phyloP scores from a whole-genome alignment of 352 stramenopile species.

The Phytophthora cryptogea region DNA sequence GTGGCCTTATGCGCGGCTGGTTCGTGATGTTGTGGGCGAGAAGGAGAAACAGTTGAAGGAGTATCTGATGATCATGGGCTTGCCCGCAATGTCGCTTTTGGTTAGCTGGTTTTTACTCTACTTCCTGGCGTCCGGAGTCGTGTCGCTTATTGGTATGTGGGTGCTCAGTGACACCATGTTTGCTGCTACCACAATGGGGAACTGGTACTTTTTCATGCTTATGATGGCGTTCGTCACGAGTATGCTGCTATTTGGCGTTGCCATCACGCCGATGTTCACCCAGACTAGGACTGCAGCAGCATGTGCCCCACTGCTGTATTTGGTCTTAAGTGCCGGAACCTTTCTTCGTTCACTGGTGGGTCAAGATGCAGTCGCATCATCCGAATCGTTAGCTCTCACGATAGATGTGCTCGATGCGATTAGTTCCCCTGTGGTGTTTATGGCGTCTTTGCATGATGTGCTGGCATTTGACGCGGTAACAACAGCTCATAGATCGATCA shows the following conservation, averaged over 20 bases:
- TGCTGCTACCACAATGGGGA: slow-evolving; percentile 39
- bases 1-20: slow-evolving; percentile 85
- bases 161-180: slow-evolving; percentile 76
- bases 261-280: slow-evolving; percentile 77
- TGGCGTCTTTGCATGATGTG: slow-evolving; percentile 57
- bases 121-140: slow-evolving; percentile 58
- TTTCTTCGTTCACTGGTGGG: slow-evolving; percentile 60
- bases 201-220: slow-evolving; percentile 62
- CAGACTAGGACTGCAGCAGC: slow-evolving; percentile 72
- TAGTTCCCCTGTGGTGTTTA: slow-evolving; percentile 77
- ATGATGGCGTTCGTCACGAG: slow-evolving; percentile 62
- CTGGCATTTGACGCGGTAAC: slow-evolving; percentile 55
- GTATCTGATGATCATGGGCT: slow-evolving; percentile 90
- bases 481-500: slow-evolving; percentile 40
- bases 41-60: slow-evolving; percentile 92
- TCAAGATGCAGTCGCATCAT: slow-evolving; percentile 51
- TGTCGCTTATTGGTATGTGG: slow-evolving; percentile 54
- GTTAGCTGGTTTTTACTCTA: slow-evolving; percentile 85
- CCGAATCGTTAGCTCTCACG: slow-evolving; percentile 32
- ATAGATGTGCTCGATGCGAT: slow-evolving; percentile 51
- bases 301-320: slow-evolving; percentile 66
- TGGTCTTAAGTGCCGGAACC: slow-evolving; percentile 54
- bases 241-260: slow-evolving; percentile 70
- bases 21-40: slow-evolving; percentile 88
- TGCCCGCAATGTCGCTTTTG: slow-evolving; percentile 72